Conservation (phyloP, 1,284 basidiomycete genomes). For the Cutaneotrichosporon sp. region DNA sequence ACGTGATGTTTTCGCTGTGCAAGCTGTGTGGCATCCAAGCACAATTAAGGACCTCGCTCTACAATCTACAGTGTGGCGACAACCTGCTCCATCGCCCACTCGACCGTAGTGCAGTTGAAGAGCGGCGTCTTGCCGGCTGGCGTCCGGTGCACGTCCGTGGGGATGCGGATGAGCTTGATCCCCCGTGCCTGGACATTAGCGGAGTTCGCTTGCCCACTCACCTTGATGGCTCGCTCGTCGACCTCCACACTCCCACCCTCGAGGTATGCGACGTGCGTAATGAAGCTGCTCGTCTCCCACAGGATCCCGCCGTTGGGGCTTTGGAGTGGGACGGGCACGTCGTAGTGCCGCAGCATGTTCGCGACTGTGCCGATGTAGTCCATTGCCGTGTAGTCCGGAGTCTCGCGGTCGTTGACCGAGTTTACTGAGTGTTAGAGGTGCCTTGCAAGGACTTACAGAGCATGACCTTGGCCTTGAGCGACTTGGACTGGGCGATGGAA, state of each 20-base stretch:
- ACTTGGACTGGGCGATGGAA: conserved; percentile 72
- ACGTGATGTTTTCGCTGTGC: background rate
- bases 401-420: conserved; percentile 86
- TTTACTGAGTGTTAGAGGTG: conserved; percentile 65
- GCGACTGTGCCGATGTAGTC: conserved; percentile 83
- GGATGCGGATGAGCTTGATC: conserved; percentile 40
- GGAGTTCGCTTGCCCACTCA: conserved; percentile 52
- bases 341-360: conserved; percentile 65
- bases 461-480: conserved; percentile 77
- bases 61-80: background rate
- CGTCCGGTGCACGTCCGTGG: conserved; percentile 25
- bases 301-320: conserved; percentile 66
- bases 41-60: no score
- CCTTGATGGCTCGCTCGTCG: conserved; percentile 64
- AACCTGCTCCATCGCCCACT: conserved; percentile 46
- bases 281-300: conserved; percentile 45
- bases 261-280: conserved; percentile 82
- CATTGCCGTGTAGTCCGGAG: conserved; percentile 74
- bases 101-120: conserved; percentile 42
- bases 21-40: background rate
- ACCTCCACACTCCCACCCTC: conserved; percentile 65
- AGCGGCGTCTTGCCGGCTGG: conserved; percentile 29
- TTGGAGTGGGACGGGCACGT: conserved; percentile 58
- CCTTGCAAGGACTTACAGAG: conserved; percentile 61
- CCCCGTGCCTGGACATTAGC: conserved; percentile 34